Evolutionary conservation across 1,284 basidiomycete species (phyloP).

Genomic region (Phellopilus nigrolimitatus): DNA sequence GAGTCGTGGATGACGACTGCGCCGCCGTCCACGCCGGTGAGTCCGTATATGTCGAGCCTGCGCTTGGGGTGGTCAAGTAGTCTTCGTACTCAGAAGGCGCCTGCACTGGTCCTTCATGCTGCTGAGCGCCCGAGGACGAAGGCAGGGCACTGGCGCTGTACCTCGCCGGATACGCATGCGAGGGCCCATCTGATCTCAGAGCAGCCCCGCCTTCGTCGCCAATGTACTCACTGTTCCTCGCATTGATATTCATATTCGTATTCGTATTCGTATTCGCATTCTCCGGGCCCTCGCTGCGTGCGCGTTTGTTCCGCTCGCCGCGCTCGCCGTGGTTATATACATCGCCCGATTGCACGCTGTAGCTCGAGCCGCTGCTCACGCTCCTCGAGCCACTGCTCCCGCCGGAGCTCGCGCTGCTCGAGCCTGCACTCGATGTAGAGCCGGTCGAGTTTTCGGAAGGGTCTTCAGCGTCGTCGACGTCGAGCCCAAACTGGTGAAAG

Average conservation of each 20-base stretch:
- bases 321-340: slow-evolving; percentile 12
- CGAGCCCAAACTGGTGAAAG: slow-evolving; percentile 20
- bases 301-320: slow-evolving; percentile 21
- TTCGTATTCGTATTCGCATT: neutral
- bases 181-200: too few species aligned
- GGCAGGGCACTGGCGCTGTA: neutral
- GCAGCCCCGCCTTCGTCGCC: too few species aligned
- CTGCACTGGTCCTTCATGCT: neutral
- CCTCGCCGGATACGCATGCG: too few species aligned
- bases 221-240: neutral
- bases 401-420: neutral
- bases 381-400: too few species aligned
- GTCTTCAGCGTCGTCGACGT: slow-evolving; percentile 18
- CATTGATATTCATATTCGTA: too few species aligned
- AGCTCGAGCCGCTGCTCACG: slow-evolving; percentile 3
- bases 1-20: neutral
- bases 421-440: neutral
- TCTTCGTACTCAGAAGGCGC: neutral
- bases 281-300: slow-evolving; percentile 20
- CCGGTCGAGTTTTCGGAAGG: neutral
- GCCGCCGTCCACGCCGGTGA: too few species aligned
- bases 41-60: neutral
- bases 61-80: neutral
- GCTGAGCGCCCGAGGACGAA: too few species aligned
- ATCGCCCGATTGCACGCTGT: slow-evolving; percentile 4